Evolutionary conservation across 2,329 filamentous ascomycete species (phyloP).

Genomic region (Graphiopsis chlorocephala): DNA sequence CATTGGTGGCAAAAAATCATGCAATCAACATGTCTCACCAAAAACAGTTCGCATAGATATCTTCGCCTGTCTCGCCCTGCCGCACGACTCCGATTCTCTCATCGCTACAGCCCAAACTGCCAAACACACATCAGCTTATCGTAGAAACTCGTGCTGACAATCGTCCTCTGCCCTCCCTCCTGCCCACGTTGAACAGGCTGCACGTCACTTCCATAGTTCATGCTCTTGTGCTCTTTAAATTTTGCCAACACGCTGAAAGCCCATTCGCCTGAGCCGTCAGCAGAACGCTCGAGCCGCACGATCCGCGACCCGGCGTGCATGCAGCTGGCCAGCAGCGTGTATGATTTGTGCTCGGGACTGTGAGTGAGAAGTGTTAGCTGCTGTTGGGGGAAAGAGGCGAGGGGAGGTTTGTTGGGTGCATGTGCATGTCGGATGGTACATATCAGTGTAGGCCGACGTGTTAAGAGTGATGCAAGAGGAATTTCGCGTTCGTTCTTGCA

Average conservation of each 20-base stretch:
- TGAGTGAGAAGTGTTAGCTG: background rate
- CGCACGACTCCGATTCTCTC: background rate
- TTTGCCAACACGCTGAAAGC: slow-evolving; percentile 62
- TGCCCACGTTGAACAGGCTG: slow-evolving; percentile 38
- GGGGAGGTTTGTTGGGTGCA: background rate
- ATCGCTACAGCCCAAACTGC: slow-evolving; percentile 30
- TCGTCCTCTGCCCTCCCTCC: slow-evolving; percentile 33
- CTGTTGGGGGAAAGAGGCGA: background rate
- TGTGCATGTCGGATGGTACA: background rate
- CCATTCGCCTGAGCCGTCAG: slow-evolving; percentile 50
- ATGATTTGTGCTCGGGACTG: slow-evolving; percentile 17
- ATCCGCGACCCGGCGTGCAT: slow-evolving; percentile 86
- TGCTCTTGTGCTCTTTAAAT: slow-evolving; percentile 85
- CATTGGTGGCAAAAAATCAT: background rate
- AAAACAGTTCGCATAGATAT: background rate
- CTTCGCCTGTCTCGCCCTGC: background rate
- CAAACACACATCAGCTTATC: slow-evolving; percentile 69
- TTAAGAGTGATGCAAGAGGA: background rate
- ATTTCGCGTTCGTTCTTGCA: background rate
- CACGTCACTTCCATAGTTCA: slow-evolving; percentile 88
- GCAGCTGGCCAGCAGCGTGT: slow-evolving; percentile 74
- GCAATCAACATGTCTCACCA: background rate
- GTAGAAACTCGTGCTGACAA: slow-evolving; percentile 75
- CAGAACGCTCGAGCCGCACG: slow-evolving; percentile 34
- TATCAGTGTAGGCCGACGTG: background rate